Conservation (phyloP, 2,329 filamentous ascomycete species). For the Akanthomyces uredinophilus region DNA sequence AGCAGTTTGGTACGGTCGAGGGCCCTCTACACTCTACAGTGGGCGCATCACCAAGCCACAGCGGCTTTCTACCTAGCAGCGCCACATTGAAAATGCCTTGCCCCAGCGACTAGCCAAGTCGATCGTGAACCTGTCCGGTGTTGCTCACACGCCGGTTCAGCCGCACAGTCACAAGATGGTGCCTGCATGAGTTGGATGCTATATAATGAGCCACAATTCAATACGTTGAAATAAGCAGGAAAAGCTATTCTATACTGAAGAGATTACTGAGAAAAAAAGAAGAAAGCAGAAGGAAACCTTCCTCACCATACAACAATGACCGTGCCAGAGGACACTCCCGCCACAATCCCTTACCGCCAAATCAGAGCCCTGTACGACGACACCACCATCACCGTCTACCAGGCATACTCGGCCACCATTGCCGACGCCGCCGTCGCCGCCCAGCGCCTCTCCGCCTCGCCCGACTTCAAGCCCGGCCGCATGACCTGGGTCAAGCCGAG, state of each 20-base stretch:
- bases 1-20: too few relatives aligned
- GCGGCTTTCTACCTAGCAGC: too few relatives aligned
- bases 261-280: too few relatives aligned
- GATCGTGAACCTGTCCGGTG: background rate
- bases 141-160: conserved; percentile 8
- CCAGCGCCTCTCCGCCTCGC: conserved; percentile 48
- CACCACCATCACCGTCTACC: conserved; percentile 55
- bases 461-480: conserved; percentile 45
- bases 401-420: conserved; percentile 52
- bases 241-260: too few relatives aligned
- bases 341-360: conserved; percentile 35
- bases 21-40: too few relatives aligned
- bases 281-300: background rate
- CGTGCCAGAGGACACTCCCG: background rate
- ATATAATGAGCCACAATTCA: background rate
- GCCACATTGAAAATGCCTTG: conserved; percentile 1
- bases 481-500: conserved; percentile 64
- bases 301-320: background rate
- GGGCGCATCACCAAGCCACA: too few relatives aligned
- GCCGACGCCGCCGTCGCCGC: conserved; percentile 45
- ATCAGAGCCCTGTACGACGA: conserved; percentile 48
- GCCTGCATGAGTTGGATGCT: background rate
- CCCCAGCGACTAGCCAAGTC: background rate
- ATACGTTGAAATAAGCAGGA: background rate
- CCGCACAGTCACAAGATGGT: conserved; percentile 1